These are phyloP conservation scores for Platismatia glauca DNA, from an alignment of 495 filamentous ascomycete genomes.

Conservation along the genomic window DNA sequence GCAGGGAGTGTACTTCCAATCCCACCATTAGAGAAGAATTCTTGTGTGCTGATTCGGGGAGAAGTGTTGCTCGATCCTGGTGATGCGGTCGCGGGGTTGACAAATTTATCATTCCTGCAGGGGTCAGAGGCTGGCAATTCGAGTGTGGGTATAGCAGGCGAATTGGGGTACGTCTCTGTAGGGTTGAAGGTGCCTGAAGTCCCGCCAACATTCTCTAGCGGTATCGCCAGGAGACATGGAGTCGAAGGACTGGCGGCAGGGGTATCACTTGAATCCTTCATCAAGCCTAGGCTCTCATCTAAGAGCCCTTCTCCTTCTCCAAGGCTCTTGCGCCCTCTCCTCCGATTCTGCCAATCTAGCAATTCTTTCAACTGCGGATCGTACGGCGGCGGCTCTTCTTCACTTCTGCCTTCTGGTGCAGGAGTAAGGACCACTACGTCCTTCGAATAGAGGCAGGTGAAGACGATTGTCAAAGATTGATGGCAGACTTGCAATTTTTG, in stretches of 20 bases:
- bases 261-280: background rate
- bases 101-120: too few relatives aligned
- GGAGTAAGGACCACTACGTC: background rate
- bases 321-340: background rate
- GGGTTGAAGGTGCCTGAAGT: background rate
- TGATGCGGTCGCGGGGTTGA: background rate
- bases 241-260: background rate
- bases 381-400: slow-evolving; percentile 16
- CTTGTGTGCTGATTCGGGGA: background rate
- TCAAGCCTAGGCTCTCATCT: background rate
- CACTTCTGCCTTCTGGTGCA: background rate
- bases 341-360: slow-evolving; percentile 11
- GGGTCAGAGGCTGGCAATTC: background rate
- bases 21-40: background rate
- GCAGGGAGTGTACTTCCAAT: background rate
- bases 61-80: background rate
- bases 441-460: slow-evolving; percentile 24
- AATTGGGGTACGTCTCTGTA: background rate
- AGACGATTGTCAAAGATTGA: slow-evolving; percentile 23
- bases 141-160: background rate
- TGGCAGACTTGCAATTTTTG: slow-evolving; percentile 24
- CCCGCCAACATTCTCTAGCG: background rate
- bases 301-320: background rate
- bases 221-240: background rate
- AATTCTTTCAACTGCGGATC: slow-evolving; percentile 12